Percentiles rank a stretch among this genome's conserved stretches.
These are phyloP conservation scores for Xylariaceae sp. DNA, from an alignment of 2,329 filamentous ascomycete species.

Conservation along the genomic window DNA sequence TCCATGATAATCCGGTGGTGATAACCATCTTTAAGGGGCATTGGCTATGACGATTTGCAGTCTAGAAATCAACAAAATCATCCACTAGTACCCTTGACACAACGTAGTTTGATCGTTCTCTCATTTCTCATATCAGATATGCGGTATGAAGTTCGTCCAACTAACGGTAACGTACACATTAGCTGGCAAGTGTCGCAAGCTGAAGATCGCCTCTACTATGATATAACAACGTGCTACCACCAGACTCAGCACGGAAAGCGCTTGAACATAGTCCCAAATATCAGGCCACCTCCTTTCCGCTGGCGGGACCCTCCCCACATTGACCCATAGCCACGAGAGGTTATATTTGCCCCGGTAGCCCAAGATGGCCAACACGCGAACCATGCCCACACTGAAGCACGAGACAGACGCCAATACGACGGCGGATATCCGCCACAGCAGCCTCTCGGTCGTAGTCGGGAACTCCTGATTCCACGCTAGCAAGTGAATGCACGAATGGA, in stretches of 20 bases:
- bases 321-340: conserved; percentile 1
- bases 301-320: neutral
- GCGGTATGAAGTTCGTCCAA: conserved; percentile 2
- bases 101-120: too few species aligned
- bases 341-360: conserved; percentile 1
- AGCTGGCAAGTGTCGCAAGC: conserved; percentile 1
- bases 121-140: neutral
- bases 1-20: too few species aligned
- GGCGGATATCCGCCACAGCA: neutral
- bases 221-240: neutral
- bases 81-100: too few species aligned
- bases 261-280: neutral
- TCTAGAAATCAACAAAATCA: too few species aligned
- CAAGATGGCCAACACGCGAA: neutral
- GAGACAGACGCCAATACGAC: neutral
- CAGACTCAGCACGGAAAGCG: neutral
- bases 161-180: neutral
- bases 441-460: neutral
- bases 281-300: neutral
- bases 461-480: conserved; percentile 1
- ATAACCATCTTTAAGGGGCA: too few species aligned
- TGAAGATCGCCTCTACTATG: neutral
- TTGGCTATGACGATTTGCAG: too few species aligned
- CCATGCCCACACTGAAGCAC: conserved; percentile 1
- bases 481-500: conserved; percentile 1